These are phyloP conservation scores for Russula lepida DNA, from an alignment of 768 basidiomycete genomes.

Conservation along the genomic window DNA sequence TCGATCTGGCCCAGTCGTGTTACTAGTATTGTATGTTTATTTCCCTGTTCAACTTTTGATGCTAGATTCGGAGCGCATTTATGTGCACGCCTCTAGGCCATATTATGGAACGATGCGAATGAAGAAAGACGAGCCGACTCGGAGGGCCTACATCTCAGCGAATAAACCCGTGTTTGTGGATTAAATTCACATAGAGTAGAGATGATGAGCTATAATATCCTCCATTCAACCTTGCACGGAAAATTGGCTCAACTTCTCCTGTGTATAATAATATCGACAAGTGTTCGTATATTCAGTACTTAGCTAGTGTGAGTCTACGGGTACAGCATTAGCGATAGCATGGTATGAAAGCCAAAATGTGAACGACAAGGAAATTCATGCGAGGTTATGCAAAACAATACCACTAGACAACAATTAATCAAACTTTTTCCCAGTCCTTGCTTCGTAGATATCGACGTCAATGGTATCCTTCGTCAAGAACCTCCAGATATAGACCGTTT, in stretches of 20 bases:
- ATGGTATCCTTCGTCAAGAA: conserved; percentile 84
- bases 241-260: neutral
- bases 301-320: neutral
- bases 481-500: conserved; percentile 73
- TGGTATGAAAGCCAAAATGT: neutral
- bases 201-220: neutral
- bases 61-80: neutral
- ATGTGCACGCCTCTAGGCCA: neutral
- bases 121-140: neutral
- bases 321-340: neutral
- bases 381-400: neutral
- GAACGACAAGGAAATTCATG: neutral
- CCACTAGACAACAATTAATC: neutral
- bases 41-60: neutral
- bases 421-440: conserved; percentile 30
- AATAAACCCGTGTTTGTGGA: neutral
- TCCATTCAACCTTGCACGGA: neutral
- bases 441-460: conserved; percentile 73
- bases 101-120: neutral
- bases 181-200: neutral
- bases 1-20: neutral
- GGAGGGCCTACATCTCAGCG: neutral
- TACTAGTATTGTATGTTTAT: conserved; percentile 1
- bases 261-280: neutral
- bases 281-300: neutral